Evolutionary conservation across 371 early-diverging fungal genomes (phyloP), one percentile per base, ranked within the genome.

Genomic region (Actinomucor elegans): DNA sequence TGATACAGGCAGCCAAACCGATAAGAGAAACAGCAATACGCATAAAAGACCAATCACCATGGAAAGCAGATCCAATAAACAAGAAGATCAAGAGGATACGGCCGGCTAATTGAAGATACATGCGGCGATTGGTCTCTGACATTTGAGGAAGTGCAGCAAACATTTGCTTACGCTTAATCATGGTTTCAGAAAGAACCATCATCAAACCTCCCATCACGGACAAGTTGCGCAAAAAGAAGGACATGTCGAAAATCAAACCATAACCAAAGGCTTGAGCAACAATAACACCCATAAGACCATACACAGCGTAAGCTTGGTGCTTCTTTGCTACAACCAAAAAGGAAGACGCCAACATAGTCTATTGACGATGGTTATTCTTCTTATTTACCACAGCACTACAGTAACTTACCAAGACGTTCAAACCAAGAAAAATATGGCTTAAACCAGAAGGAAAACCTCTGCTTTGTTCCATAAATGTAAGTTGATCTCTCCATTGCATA

Each of bases 161-260:
- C 59, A 92, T 80, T 34, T 80, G 80, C 36, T 78, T 79, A 49
- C 85, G 83, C 47, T 86, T 85, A 35, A 70, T 64, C 42, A 87
- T 54, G 26, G 78, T 64, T 49, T 92, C 92, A 5, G 94, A 88
- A n/a, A 96, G 73, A 11, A 97, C 84, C 90, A 97, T 92, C 52
- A 97, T 68, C n/a, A 97, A 84, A 24, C 96, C 98, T 27, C 97
- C 98, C 50, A 87, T 76, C 40, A 97, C 89, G 9, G 96, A 94
- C 29, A 97, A 79, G 68, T 90, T 92, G 49, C 97, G 92, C 64
- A 97, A 73, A 66, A 97, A 88, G 80, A 95, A 96, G 51, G 79
- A 77, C 46, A 88, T 64, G 65, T 97, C 92, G 59, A 94, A 94
- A 50, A 94, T 76, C 58, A 97, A 79, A 21, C 96, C 96, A 67